These are phyloP conservation scores for Lactarius sp. DNA, from an alignment of 768 basidiomycete genomes.

Conservation along the genomic window DNA sequence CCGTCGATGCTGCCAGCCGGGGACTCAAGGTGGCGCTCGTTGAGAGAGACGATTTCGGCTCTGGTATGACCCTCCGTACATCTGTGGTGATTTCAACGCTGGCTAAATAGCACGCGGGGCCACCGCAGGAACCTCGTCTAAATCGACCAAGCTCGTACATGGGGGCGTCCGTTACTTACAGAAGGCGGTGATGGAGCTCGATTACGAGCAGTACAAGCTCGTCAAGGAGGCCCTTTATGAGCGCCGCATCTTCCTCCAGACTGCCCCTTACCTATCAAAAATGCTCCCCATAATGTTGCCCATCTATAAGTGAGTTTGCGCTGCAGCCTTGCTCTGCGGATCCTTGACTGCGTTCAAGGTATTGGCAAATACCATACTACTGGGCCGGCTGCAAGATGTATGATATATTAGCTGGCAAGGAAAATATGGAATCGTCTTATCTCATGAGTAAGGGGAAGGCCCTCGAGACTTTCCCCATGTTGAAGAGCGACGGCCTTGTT, in stretches of 20 bases:
- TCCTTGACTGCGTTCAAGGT: conserved; percentile 40
- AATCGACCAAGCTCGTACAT: conserved; percentile 97
- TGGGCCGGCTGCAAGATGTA: conserved; percentile 95
- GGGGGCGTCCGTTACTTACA: conserved; percentile 97
- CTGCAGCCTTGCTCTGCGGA: not conserved
- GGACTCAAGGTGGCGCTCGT: conserved; percentile 92
- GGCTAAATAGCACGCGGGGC: not conserved
- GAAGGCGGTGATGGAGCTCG: conserved; percentile 91
- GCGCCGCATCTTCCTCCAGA: conserved; percentile 88
- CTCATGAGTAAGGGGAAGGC: conserved; percentile 94
- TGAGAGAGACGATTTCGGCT: conserved; percentile 87
- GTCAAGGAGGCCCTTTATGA: conserved; percentile 94
- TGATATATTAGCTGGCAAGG: conserved; percentile 89
- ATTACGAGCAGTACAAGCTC: conserved; percentile 95
- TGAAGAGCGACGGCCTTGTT: conserved; percentile 86
- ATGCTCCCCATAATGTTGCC: conserved; percentile 98
- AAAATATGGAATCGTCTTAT: conserved; percentile 96
- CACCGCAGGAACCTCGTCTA: conserved; percentile 80
- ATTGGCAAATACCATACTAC: conserved; percentile 98
- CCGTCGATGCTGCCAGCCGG: conserved; percentile 88
- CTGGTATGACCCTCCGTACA: conserved; percentile 47
- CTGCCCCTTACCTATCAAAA: conserved; percentile 85
- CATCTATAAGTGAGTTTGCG: conserved; percentile 71
- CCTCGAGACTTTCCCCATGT: conserved; percentile 92
- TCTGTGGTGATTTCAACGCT: not conserved